Evolutionary conservation across 768 basidiomycete genomes (phyloP).

Genomic region (Podaxis pistillaris): DNA sequence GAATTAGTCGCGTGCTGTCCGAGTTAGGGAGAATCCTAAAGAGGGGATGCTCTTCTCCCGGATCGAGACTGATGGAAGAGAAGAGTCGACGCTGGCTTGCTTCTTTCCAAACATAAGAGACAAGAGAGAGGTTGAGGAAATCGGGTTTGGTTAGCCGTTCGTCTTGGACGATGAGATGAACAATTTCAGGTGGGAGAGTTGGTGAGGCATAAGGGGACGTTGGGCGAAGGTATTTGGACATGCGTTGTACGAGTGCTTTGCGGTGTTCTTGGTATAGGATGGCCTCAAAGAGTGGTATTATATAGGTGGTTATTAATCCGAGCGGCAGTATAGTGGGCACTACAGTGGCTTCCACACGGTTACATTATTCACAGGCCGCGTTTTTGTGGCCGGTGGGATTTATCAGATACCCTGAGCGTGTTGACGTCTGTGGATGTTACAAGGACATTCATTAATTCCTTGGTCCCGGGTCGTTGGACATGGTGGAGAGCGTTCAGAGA

Average conservation of each 20-base stretch:
- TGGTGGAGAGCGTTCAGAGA: not conserved
- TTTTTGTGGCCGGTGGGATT: not conserved
- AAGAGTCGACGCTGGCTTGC: slow-evolving; percentile 6
- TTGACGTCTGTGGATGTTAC: not conserved
- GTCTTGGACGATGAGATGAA: slow-evolving; percentile 5
- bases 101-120: slow-evolving; percentile 1
- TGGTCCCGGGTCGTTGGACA: not conserved
- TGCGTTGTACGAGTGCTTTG: not conserved
- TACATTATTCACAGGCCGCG: not conserved
- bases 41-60: not conserved
- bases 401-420: not conserved
- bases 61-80: slow-evolving; percentile 1
- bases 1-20: not conserved
- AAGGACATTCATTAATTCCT: not conserved
- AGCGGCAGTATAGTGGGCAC: not conserved
- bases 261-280: not conserved
- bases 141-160: not conserved
- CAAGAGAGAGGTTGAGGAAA: not conserved
- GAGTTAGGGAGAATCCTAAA: not conserved
- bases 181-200: not conserved
- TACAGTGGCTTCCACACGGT: not conserved
- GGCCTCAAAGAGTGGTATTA: not conserved
- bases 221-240: not conserved
- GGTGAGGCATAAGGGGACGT: not conserved
- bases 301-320: not conserved